Percentiles rank a stretch among this genome's conserved stretches.
These are phyloP conservation scores for Mycena vitilis DNA, from an alignment of 768 basidiomycete species.

Conservation along the genomic window DNA sequence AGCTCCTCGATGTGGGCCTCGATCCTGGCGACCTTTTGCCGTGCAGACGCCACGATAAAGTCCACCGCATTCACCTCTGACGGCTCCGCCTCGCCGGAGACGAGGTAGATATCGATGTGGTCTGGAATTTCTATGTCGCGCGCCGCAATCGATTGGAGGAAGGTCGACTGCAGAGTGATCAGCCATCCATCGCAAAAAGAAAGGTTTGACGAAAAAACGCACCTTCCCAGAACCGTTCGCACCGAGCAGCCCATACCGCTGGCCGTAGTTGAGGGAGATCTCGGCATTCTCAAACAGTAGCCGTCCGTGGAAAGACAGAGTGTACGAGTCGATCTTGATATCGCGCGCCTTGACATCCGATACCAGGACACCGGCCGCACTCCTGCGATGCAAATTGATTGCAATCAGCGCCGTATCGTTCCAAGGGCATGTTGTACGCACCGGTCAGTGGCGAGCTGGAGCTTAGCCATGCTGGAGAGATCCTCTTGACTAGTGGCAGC, in stretches of 20 bases:
- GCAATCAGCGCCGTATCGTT: not conserved
- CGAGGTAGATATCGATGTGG: slow-evolving; percentile 98
- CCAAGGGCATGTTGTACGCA: slow-evolving; percentile 44
- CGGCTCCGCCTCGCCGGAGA: slow-evolving; percentile 95
- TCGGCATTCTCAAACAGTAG: slow-evolving; percentile 76
- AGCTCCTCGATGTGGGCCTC: slow-evolving; percentile 96
- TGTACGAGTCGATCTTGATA: slow-evolving; percentile 96
- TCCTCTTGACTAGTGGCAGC: slow-evolving; percentile 87
- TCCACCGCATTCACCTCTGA: slow-evolving; percentile 96
- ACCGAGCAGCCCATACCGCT: slow-evolving; percentile 94
- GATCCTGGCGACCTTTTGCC: slow-evolving; percentile 91
- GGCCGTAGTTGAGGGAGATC: slow-evolving; percentile 88
- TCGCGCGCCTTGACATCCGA: slow-evolving; percentile 94
- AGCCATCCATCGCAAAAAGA: slow-evolving; percentile 11
- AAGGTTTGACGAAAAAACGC: slow-evolving; percentile 30
- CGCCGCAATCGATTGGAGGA: slow-evolving; percentile 94
- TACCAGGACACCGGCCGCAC: slow-evolving; percentile 90
- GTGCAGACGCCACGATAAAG: slow-evolving; percentile 94
- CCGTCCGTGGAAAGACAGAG: slow-evolving; percentile 97
- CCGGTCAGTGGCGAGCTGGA: slow-evolving; percentile 92
- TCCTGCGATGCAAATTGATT: slow-evolving; percentile 58
- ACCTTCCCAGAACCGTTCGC: slow-evolving; percentile 99
- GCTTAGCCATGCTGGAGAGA: slow-evolving; percentile 80
- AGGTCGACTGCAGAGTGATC: slow-evolving; percentile 76
- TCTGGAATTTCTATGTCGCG: slow-evolving; percentile 94